These are phyloP conservation scores for Kwoniella shivajii DNA, from an alignment of 1,284 basidiomycete species.

Conservation along the genomic window DNA sequence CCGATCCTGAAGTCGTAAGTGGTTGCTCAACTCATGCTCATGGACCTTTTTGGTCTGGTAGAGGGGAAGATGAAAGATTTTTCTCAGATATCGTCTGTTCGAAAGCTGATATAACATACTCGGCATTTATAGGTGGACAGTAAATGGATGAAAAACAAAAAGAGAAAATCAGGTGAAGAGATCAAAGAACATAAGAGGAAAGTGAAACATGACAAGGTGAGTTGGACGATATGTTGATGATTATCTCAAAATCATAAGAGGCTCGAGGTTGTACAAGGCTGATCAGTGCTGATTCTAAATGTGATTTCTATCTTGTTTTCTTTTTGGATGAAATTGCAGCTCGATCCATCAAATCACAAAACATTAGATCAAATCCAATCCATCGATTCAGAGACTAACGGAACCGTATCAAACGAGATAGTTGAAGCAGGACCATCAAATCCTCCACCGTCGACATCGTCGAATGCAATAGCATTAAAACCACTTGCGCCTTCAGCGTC, in stretches of 20 bases:
- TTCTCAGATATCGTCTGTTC: too few relatives aligned
- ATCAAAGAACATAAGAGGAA: conserved; percentile 84
- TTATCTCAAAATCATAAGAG: too few relatives aligned
- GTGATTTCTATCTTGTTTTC: background rate
- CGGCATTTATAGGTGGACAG: conserved; percentile 61
- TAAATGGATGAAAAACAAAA: conserved; percentile 87
- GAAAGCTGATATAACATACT: too few relatives aligned
- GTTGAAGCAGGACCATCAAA: conserved; percentile 31
- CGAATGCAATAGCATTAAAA: conserved; percentile 7
- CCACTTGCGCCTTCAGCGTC: conserved; percentile 68
- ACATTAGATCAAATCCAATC: conserved; percentile 23
- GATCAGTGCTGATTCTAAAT: background rate
- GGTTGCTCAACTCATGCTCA: background rate
- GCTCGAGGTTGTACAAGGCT: too few relatives aligned
- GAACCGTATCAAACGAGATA: conserved; percentile 25
- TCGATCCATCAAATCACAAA: conserved; percentile 75
- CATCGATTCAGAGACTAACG: background rate
- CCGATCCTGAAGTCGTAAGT: conserved; percentile 65
- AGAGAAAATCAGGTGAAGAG: conserved; percentile 77
- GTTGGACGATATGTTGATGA: too few relatives aligned
- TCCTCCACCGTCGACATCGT: conserved; percentile 19
- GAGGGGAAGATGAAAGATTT: background rate
- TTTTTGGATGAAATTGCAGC: conserved; percentile 59
- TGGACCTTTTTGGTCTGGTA: background rate
- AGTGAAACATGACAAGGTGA: conserved; percentile 79